Percentiles rank a stretch among this genome's conserved stretches.
These are phyloP conservation scores for Selenicereus undatus DNA, from an alignment of 148 eudicot species.

Conservation along the genomic window DNA sequence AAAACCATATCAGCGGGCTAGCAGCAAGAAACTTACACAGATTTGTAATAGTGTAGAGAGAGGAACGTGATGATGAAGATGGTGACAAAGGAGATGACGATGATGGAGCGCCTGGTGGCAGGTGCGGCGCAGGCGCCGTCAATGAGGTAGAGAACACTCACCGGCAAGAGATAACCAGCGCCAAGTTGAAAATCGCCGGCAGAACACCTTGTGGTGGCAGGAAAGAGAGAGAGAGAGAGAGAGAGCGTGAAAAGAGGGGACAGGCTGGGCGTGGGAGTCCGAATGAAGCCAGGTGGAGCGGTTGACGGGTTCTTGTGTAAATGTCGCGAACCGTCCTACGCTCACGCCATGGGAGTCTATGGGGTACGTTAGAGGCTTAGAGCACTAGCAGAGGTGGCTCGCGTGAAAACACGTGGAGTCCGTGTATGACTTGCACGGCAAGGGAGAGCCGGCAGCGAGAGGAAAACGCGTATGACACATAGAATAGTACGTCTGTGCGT, in stretches of 20 bases:
- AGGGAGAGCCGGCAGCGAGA: too few relatives aligned
- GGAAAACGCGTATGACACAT: too few relatives aligned
- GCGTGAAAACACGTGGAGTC: too few relatives aligned
- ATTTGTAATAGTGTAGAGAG: background rate
- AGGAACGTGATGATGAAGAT: background rate
- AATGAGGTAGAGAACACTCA: background rate
- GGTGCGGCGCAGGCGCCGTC: background rate
- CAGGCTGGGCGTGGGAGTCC: background rate
- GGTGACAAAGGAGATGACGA: too few relatives aligned
- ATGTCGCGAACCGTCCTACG: background rate
- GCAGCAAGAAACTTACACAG: background rate
- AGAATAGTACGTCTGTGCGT: too few relatives aligned
- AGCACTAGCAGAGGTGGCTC: too few relatives aligned
- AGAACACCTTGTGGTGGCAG: background rate
- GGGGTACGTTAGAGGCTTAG: too few relatives aligned
- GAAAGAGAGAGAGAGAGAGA: background rate
- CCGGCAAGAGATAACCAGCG: background rate
- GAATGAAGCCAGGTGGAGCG: background rate
- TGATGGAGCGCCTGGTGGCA: background rate
- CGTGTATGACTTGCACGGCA: too few relatives aligned
- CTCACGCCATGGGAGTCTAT: background rate
- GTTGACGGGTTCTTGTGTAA: background rate
- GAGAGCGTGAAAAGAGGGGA: background rate
- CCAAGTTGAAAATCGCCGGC: background rate
- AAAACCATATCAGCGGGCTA: background rate